Conservation (phyloP, 1,139 yeast genomes). For the Kazachstania sp. region DNA sequence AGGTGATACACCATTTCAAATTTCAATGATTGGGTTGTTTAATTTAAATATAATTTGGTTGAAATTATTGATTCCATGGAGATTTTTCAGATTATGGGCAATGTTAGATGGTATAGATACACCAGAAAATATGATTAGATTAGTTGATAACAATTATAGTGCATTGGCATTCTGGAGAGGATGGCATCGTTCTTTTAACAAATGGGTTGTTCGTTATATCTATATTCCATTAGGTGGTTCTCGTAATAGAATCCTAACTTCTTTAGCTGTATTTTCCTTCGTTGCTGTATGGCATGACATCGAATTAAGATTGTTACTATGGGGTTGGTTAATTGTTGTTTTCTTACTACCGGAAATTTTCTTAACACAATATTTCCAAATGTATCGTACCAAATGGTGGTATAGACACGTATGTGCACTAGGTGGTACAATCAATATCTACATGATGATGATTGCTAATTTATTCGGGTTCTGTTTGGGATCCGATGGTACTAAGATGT, state of each 20-base stretch:
- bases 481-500: constrained; percentile 63
- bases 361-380: constrained; percentile 41
- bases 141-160: constrained; percentile 89
- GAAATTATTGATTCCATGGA: constrained; percentile 89
- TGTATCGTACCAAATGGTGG: constrained; percentile 48
- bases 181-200: constrained; percentile 92
- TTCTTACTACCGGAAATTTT: constrained; percentile 82
- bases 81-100: constrained; percentile 89
- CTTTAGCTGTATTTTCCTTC: constrained; percentile 84
- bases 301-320: constrained; percentile 68
- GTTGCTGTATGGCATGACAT: constrained; percentile 99
- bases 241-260: constrained; percentile 56
- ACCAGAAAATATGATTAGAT: constrained; percentile 95
- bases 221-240: constrained; percentile 89
- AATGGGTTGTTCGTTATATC: constrained; percentile 77
- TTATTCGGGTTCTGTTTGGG: constrained; percentile 92
- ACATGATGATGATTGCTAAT: constrained; percentile 99
- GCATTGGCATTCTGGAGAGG: constrained; percentile 96
- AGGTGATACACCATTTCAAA: constrained; percentile 82
- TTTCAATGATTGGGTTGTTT: constrained; percentile 89
- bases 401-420: constrained; percentile 73
- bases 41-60: constrained; percentile 89
- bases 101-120: constrained; percentile 87
- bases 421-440: constrained; percentile 83
- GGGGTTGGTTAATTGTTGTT: constrained; percentile 94